Evolutionary conservation across 2,329 filamentous ascomycete genomes (phyloP).

Genomic region (Uncinocarpus reesii): DNA sequence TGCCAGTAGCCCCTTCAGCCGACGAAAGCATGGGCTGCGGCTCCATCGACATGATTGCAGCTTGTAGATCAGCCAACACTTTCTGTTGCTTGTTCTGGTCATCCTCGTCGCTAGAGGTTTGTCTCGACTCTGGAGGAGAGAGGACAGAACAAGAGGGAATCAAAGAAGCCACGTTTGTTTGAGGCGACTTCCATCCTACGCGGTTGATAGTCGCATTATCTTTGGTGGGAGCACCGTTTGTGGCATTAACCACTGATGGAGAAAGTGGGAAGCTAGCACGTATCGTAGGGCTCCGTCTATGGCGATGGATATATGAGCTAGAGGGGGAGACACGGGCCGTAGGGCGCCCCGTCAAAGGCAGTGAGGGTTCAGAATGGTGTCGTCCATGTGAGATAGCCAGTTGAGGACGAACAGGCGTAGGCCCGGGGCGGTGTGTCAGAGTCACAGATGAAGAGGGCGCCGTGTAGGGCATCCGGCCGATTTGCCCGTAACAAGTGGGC

Average conservation of each 20-base stretch:
- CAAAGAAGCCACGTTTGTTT: slow-evolving; percentile 42
- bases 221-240: slow-evolving; percentile 10
- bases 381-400: slow-evolving; percentile 14
- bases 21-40: slow-evolving; percentile 15
- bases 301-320: slow-evolving; percentile 51
- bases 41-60: slow-evolving; percentile 71
- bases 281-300: slow-evolving; percentile 49
- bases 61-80: slow-evolving; percentile 58
- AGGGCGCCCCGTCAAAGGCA: slow-evolving; percentile 22
- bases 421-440: slow-evolving; percentile 43
- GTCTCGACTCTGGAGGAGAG: slow-evolving; percentile 77
- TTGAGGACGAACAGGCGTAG: slow-evolving; percentile 35
- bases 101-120: slow-evolving; percentile 77
- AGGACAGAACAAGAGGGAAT: slow-evolving; percentile 80
- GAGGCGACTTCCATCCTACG: slow-evolving; percentile 63
- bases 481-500: slow-evolving; percentile 5
- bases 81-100: slow-evolving; percentile 40
- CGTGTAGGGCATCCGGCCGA: slow-evolving; percentile 43
- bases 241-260: slow-evolving; percentile 19
- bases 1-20: slow-evolving; percentile 1
- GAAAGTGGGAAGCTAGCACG: slow-evolving; percentile 28
- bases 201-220: slow-evolving; percentile 14
- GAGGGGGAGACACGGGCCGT: slow-evolving; percentile 49
- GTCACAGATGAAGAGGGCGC: slow-evolving; percentile 47
- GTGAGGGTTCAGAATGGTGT: slow-evolving; percentile 16